Conservation (phyloP, 2,329 filamentous ascomycete species). For the Aureobasidium uvarum region DNA sequence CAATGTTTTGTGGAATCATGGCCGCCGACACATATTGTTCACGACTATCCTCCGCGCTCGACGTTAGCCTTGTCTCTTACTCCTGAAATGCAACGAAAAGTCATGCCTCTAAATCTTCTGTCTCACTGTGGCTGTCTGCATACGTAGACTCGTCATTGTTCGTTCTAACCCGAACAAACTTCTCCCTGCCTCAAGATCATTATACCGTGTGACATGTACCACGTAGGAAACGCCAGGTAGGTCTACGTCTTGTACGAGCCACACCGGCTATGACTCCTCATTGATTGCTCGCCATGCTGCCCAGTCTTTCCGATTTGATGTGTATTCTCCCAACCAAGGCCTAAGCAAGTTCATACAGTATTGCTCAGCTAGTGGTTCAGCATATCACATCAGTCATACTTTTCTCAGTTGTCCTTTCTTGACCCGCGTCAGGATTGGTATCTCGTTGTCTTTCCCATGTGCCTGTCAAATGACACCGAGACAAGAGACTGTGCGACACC, state of each 20-base stretch:
- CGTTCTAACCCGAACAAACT: background rate
- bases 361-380: no score
- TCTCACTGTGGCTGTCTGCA: background rate
- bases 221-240: background rate
- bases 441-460: no score
- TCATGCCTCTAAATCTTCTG: background rate
- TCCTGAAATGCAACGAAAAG: conserved; percentile 9
- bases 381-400: no score
- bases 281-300: background rate
- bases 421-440: no score
- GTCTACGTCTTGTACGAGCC: background rate
- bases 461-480: no score
- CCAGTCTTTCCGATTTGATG: background rate
- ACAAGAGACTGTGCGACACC: no score
- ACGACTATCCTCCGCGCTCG: conserved; percentile 1
- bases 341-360: no score
- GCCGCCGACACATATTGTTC: background rate
- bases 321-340: no score
- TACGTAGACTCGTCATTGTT: background rate
- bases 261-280: background rate
- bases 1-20: background rate
- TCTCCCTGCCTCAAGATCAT: background rate
- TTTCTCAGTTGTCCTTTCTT: no score
- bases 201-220: background rate
- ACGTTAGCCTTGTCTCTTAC: conserved; percentile 1